Base-by-base conservation (phyloP, 2,329 filamentous ascomycete species). In the Alternaria alternata region DNA sequence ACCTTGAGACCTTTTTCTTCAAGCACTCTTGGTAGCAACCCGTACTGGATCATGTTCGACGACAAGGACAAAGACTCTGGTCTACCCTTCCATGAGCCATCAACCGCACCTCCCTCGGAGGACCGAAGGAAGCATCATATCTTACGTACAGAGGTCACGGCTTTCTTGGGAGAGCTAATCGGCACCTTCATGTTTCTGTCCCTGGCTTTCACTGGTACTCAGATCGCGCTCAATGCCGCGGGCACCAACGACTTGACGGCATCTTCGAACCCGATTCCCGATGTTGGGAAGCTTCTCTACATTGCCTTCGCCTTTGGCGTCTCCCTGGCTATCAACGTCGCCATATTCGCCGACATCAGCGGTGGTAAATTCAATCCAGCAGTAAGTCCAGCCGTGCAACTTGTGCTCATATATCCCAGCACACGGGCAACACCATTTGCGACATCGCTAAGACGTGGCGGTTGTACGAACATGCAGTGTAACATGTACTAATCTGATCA, bases 201-300 rank as follows among this genome's bases (percentile, higher is more conserved):
- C 32, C 63, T 77, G 36, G 72, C 74, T 3, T 76, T 76, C 51
- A 60, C 71, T 20, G 72, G 70, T 24, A 74, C 74, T 12, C 84
- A 87, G 71, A 78, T 86, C 22, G 78, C 82, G 62, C 84, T 85
- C 53, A 81, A 84, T 7, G 67, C 69, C 34, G 61, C 69, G 5
- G 55, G 55, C n/a, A 58, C 51, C 22, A 43, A 60, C 79, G 77
- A 65, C 81, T 57, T 68, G 26, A 64, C 54, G 4, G 54, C 61
- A 8, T 59, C 57, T 41, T 48, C 60, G 1, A 54, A 63, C 11
- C 54, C 61, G 9, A 48, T 49, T 16, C 66, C 61, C 22, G 65
- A 69, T 43, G 64, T 66, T 20, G 62, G 53, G 11, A 64, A 78
- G 78, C 67, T 81, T 8, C 60, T 79, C 1, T 79, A 76, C 61